phyloP scores from a whole-genome alignment of 345 rosid species.

The Cochlearia excelsa region DNA sequence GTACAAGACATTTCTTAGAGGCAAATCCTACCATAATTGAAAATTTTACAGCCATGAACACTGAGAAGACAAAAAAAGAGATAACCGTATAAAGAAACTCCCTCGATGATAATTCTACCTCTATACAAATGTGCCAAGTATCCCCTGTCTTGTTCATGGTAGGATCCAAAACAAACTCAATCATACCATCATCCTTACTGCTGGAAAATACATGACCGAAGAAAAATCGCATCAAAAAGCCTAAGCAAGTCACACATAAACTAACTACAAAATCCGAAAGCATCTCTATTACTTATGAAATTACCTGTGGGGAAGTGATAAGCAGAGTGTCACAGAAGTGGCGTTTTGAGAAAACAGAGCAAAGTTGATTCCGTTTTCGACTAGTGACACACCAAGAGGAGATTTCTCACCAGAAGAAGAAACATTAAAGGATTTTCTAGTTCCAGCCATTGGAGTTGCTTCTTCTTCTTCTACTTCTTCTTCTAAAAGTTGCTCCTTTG shows the following conservation, averaged over 20 bases:
- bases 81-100: constrained; percentile 18
- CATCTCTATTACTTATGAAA: constrained; percentile 42
- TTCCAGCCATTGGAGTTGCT: constrained; percentile 42
- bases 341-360: constrained; percentile 84
- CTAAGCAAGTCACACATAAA: constrained; percentile 3
- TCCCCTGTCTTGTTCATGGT: constrained; percentile 74
- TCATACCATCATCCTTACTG: constrained; percentile 44
- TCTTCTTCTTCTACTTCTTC: constrained; percentile 32
- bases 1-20: constrained; percentile 63
- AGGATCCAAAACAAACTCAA: constrained; percentile 74
- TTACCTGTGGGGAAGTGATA: constrained; percentile 68
- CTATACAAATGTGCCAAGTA: constrained; percentile 76
- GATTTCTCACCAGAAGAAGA: constrained; percentile 68
- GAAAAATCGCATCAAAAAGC: not conserved
- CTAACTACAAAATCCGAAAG: constrained; percentile 9
- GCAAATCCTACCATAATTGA: constrained; percentile 59
- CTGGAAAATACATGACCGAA: constrained; percentile 32
- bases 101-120: constrained; percentile 66
- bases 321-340: constrained; percentile 70
- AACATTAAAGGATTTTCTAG: constrained; percentile 39
- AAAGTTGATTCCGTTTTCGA: constrained; percentile 75
- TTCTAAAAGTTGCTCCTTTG: constrained; percentile 37
- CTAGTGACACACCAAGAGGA: constrained; percentile 82
- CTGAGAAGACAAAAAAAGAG: constrained; percentile 11
- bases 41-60: not conserved